Evolutionary conservation across 148 eudicot species (phyloP).

Genomic region (Amaranthus hypochondriacus): DNA sequence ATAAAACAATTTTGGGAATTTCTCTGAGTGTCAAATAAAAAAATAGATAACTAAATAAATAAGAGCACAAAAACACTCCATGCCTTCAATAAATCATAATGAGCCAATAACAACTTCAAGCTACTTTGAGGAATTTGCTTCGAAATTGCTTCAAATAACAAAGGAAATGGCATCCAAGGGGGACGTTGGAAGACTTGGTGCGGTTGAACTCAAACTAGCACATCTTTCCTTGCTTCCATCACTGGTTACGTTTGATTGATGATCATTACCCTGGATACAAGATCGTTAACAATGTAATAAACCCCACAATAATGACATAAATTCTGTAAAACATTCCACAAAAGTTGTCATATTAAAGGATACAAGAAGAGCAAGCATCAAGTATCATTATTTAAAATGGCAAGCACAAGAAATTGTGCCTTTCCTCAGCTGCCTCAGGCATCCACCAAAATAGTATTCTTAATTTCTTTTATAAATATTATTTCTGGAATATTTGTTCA

Average conservation of each 20-base stretch:
- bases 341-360: not conserved
- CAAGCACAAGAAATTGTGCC: too few species aligned
- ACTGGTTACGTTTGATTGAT: slow-evolving; percentile 25
- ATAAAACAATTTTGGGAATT: not conserved
- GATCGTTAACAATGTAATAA: not conserved
- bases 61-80: not conserved
- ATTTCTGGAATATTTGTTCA: too few species aligned
- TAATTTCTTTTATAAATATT: too few species aligned
- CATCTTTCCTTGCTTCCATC: slow-evolving; percentile 36
- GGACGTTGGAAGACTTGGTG: slow-evolving; percentile 47
- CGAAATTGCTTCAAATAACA: slow-evolving; percentile 60
- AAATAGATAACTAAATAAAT: not conserved
- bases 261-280: slow-evolving; percentile 27
- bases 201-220: slow-evolving; percentile 34
- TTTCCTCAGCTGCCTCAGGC: too few species aligned
- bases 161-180: slow-evolving; percentile 87
- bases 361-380: not conserved
- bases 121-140: slow-evolving; percentile 38
- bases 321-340: not conserved
- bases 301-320: not conserved
- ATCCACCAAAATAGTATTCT: too few species aligned
- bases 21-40: not conserved
- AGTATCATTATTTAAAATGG: not conserved
- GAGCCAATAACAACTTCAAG: slow-evolving; percentile 47
- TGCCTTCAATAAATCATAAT: slow-evolving; percentile 59